A percentile compares a stretch with the other conserved stretches of the same genome.
Evolutionary conservation across 192 early-diverging fungal species (phyloP).

Genomic region (Backusella sp.): DNA sequence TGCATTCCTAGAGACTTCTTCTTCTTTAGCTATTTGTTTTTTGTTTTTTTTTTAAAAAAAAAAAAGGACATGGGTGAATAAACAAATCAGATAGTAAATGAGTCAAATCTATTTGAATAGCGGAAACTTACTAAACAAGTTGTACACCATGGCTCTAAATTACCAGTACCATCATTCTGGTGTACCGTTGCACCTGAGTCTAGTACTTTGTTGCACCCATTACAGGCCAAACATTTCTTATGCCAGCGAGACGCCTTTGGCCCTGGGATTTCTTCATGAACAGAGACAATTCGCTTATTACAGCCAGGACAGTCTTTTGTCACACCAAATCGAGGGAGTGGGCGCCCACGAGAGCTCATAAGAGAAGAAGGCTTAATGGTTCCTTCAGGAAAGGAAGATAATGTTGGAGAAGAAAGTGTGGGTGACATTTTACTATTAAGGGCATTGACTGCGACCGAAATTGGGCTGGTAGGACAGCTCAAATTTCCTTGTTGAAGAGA

Average conservation of each 20-base stretch:
- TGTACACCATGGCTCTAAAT: conserved; percentile 23
- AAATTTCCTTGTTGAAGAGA: background rate
- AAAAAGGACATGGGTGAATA: background rate
- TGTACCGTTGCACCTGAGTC: conserved; percentile 30
- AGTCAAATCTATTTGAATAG: background rate
- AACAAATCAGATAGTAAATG: background rate
- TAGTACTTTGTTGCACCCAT: conserved; percentile 24
- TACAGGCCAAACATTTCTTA: conserved; percentile 27
- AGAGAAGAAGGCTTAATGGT: conserved; percentile 18
- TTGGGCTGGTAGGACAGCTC: background rate
- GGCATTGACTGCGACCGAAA: background rate
- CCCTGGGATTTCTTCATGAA: conserved; percentile 31
- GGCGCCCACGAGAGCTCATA: conserved; percentile 21
- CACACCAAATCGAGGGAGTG: conserved; percentile 28
- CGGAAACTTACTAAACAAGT: conserved; percentile 23
- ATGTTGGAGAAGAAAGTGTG: background rate
- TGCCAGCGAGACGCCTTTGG: conserved; percentile 34
- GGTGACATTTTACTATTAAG: conserved; percentile 4
- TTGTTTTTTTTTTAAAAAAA: background rate
- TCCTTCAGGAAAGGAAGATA: background rate
- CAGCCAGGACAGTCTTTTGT: conserved; percentile 31
- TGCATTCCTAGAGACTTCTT: background rate
- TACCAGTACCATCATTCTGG: background rate
- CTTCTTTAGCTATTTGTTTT: background rate
- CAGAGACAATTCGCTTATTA: conserved; percentile 12